phyloP scores from a whole-genome alignment of 805 yeast genomes.

The Clavispora phyllophila region DNA sequence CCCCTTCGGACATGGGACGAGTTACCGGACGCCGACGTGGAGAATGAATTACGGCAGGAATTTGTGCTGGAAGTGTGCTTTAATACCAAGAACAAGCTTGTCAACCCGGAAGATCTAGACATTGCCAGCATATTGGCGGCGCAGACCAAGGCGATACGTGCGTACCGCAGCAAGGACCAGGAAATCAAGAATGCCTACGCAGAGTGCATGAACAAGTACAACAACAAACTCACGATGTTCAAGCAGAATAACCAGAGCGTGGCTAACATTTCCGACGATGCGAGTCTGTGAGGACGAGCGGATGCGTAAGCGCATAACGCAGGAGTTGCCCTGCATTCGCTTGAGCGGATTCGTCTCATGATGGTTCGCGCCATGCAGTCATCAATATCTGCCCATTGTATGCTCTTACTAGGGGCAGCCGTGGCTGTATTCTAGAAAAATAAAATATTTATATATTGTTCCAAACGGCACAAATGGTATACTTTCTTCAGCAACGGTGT shows the following conservation, averaged over 20 bases:
- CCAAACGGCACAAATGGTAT: too few relatives aligned
- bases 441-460: neutral
- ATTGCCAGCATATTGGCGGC: slow-evolving; percentile 33
- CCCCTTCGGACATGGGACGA: slow-evolving; percentile 71
- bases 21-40: slow-evolving; percentile 38
- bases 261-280: slow-evolving; percentile 17
- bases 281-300: neutral
- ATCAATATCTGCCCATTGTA: neutral
- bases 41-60: slow-evolving; percentile 32
- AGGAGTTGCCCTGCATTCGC: neutral
- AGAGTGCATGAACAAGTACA: slow-evolving; percentile 14
- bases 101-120: slow-evolving; percentile 34
- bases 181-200: slow-evolving; percentile 37
- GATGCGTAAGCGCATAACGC: slow-evolving; percentile 2
- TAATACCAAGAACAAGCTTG: slow-evolving; percentile 30
- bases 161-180: slow-evolving; percentile 39
- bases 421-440: neutral
- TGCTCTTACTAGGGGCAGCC: neutral
- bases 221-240: slow-evolving; percentile 8
- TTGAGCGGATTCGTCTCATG: neutral
- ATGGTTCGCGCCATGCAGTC: neutral
- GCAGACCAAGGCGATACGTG: slow-evolving; percentile 31
- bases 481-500: too few relatives aligned
- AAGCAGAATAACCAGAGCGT: slow-evolving; percentile 26
- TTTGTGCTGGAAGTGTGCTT: slow-evolving; percentile 32